A percentile compares a stretch with the other conserved stretches of the same genome.
These are phyloP conservation scores for Hippophae gyantsensis DNA, from an alignment of 306 rosid species.

Conservation along the genomic window DNA sequence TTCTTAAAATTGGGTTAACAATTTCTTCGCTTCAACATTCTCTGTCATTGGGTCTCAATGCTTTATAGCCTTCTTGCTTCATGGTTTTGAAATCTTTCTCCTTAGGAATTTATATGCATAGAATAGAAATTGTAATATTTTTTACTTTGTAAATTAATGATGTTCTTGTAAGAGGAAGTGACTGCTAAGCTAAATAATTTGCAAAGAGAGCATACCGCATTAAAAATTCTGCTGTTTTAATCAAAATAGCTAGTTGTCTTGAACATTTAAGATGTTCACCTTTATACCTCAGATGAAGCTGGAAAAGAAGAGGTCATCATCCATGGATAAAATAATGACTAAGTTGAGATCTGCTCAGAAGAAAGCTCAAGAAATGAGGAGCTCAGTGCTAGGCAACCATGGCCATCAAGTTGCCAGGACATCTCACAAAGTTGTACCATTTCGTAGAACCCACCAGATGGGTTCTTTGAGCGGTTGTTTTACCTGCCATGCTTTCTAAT, in stretches of 20 bases:
- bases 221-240: neutral
- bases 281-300: slow-evolving; percentile 70
- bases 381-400: slow-evolving; percentile 45
- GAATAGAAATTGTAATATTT: no score
- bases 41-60: no score
- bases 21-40: no score
- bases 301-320: slow-evolving; percentile 84
- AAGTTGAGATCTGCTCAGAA: slow-evolving; percentile 76
- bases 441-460: slow-evolving; percentile 48
- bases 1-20: no score
- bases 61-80: no score
- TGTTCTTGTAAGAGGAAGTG: neutral
- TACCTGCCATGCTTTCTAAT: slow-evolving; percentile 70
- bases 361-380: slow-evolving; percentile 93
- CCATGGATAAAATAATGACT: slow-evolving; percentile 94
- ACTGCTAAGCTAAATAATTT: neutral
- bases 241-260: neutral
- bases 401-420: slow-evolving; percentile 49
- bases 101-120: no score
- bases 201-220: neutral
- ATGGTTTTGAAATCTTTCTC: no score
- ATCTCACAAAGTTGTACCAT: slow-evolving; percentile 43
- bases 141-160: no score
- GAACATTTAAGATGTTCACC: no score
- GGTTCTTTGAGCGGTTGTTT: slow-evolving; percentile 80